Percentiles rank a stretch among this genome's conserved stretches.
These are phyloP conservation scores for Lachancea sp. DNA, from an alignment of 805 yeast genomes.

Conservation along the genomic window DNA sequence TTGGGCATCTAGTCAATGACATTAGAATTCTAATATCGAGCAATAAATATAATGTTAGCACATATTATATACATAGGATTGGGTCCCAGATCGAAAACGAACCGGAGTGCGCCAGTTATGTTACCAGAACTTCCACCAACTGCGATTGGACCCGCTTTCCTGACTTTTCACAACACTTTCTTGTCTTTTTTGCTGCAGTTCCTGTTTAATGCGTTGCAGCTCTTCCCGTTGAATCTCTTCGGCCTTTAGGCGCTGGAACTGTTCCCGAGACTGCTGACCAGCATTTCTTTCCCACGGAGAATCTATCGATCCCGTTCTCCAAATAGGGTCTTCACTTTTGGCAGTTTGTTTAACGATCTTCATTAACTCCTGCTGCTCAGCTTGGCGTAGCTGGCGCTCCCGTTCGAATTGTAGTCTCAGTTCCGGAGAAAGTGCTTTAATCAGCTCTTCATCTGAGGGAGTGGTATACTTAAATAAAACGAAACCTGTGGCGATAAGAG, in stretches of 20 bases:
- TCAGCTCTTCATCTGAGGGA: constrained; percentile 78
- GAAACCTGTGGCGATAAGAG: constrained; percentile 67
- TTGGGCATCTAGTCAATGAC: constrained; percentile 33
- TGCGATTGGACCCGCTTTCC: constrained; percentile 26
- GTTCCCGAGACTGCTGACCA: constrained; percentile 30
- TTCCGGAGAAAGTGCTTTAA: constrained; percentile 75
- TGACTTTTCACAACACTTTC: constrained; percentile 36
- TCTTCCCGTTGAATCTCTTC: constrained; percentile 29
- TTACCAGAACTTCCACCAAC: constrained; percentile 33
- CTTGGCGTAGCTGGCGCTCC: constrained; percentile 52
- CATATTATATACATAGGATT: constrained; percentile 1
- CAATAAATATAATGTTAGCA: not conserved
- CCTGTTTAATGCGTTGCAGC: constrained; percentile 30
- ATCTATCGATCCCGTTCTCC: constrained; percentile 69
- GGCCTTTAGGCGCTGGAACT: constrained; percentile 38
- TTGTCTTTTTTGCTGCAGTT: constrained; percentile 37
- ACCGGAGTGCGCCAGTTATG: not conserved
- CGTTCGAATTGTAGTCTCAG: constrained; percentile 66
- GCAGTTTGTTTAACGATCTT: constrained; percentile 58
- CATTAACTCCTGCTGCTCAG: constrained; percentile 66
- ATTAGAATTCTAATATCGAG: not conserved
- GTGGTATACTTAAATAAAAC: constrained; percentile 64
- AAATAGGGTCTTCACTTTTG: constrained; percentile 66
- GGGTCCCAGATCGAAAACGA: no score
- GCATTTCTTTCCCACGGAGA: constrained; percentile 55